These are phyloP conservation scores for Hypoxylon sp. DNA, from an alignment of 2,329 filamentous ascomycete genomes.

Conservation along the genomic window DNA sequence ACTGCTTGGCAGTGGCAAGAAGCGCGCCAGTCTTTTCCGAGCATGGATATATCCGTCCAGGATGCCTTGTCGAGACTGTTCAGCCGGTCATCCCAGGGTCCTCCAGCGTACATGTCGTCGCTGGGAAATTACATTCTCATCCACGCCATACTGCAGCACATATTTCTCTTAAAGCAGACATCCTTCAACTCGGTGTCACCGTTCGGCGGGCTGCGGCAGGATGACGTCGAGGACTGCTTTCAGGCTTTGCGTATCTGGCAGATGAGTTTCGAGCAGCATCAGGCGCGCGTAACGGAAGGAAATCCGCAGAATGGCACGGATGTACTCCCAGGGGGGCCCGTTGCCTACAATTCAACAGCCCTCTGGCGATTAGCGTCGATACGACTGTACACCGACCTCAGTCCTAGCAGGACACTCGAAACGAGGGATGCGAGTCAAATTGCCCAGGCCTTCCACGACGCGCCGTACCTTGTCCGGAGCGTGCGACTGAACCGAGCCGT, in stretches of 20 bases:
- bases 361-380: constrained; percentile 69
- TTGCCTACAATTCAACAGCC: constrained; percentile 72
- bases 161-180: constrained; percentile 73
- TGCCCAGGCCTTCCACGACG: constrained; percentile 65
- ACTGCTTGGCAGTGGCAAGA: constrained; percentile 68
- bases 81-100: constrained; percentile 57
- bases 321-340: constrained; percentile 62
- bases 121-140: constrained; percentile 76
- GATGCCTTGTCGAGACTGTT: constrained; percentile 65
- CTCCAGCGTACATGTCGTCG: constrained; percentile 61
- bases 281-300: constrained; percentile 58
- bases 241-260: constrained; percentile 67
- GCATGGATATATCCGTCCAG: constrained; percentile 62
- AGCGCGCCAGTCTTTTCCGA: constrained; percentile 58
- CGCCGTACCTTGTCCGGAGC: constrained; percentile 65
- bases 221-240: constrained; percentile 64
- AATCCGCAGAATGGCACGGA: constrained; percentile 58
- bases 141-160: constrained; percentile 75
- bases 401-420: constrained; percentile 68
- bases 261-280: constrained; percentile 64
- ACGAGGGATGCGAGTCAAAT: constrained; percentile 69
- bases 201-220: constrained; percentile 60
- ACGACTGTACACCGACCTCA: constrained; percentile 70
- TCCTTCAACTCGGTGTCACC: constrained; percentile 59
- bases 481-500: constrained; percentile 69